Evolutionary conservation across 495 filamentous ascomycete species (phyloP).

Genomic region (Neurospora sp.): DNA sequence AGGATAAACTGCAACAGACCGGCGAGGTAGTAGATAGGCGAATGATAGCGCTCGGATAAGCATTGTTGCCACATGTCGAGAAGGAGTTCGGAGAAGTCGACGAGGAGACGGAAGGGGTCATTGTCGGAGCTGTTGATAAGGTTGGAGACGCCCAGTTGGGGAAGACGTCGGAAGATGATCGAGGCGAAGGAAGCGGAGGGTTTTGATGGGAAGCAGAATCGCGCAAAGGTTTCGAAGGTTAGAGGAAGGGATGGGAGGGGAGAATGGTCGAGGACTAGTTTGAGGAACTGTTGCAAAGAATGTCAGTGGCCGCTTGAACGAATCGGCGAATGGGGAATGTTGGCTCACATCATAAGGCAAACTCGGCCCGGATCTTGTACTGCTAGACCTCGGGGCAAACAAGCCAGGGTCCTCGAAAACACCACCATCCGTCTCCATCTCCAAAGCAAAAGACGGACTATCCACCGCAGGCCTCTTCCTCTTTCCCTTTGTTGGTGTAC

Average conservation of each 20-base stretch:
- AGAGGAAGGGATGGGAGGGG: constrained; percentile 23
- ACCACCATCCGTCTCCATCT: constrained; percentile 24
- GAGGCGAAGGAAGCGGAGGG: constrained; percentile 30
- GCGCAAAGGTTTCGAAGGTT: constrained; percentile 33
- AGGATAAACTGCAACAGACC: constrained; percentile 28
- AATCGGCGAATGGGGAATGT: not conserved
- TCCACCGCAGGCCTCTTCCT: constrained; percentile 41
- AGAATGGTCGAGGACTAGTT: constrained; percentile 34
- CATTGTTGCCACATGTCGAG: constrained; percentile 38
- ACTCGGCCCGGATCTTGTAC: not conserved
- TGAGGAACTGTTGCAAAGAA: constrained; percentile 23
- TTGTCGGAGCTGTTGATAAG: not conserved
- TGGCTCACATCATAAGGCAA: constrained; percentile 28
- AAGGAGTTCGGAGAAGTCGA: constrained; percentile 34
- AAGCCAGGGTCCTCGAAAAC: not conserved
- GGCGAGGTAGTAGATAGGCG: constrained; percentile 33
- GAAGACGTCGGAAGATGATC: constrained; percentile 34
- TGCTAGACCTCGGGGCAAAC: not conserved
- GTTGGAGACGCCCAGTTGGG: constrained; percentile 22
- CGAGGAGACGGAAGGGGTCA: constrained; percentile 28
- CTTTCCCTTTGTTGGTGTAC: constrained; percentile 40
- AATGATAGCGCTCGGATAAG: constrained; percentile 29
- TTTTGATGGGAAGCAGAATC: constrained; percentile 31
- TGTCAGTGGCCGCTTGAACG: constrained; percentile 1
- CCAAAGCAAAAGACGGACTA: constrained; percentile 39